Evolutionary conservation across 2,329 filamentous ascomycete species (phyloP), one percentile per base, ranked within the genome.

Genomic region (Botrytis porri): DNA sequence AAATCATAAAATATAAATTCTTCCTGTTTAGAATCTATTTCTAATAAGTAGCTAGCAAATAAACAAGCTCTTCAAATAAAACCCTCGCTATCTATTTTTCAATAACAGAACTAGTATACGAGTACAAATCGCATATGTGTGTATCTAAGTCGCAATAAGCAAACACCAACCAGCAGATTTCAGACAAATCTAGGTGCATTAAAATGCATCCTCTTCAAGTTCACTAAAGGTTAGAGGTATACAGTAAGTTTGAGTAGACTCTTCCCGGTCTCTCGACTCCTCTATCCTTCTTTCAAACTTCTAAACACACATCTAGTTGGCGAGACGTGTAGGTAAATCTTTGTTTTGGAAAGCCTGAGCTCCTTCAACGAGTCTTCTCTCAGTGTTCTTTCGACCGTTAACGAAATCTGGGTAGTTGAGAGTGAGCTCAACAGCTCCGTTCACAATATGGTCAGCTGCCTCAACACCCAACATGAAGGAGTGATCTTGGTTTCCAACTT

Each of bases 391-490:
- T 72, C 82, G 80, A 25, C 80, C 77, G 54, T 93, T 93, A 83
- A 93, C 91, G 79, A 93, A 93, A 82, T 93, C 91, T 60, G 91
- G 91, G 83, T 93, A 92, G 84, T 93, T 93, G 79, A 93, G 86
- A n/a, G 91, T 93, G 74, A 93, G 83, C 83, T 93, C 91, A 63
- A 90, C 89, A 39, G 90, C 87, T 75, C 91, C 91, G 81, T 92
- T 91, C 80, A 93, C 86, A 80, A 93, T 90, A 82, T 90, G 87
- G 82, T 93, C 91, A 64, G 88, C 90, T 73, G 91, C 91, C 82
- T 93, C 91, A 48, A 93, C 91, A 82, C 91, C 91, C 76, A 93
- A 85, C 91, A 93, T 93, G 83, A 93, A 93, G 37, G 87, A 90
- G 84, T 93, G 91, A 81, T 93, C 91, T 84, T 69, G 63, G 84